Base-by-base conservation (phyloP, 2,329 filamentous ascomycete species). In the Pestalotiopsis fici region DNA sequence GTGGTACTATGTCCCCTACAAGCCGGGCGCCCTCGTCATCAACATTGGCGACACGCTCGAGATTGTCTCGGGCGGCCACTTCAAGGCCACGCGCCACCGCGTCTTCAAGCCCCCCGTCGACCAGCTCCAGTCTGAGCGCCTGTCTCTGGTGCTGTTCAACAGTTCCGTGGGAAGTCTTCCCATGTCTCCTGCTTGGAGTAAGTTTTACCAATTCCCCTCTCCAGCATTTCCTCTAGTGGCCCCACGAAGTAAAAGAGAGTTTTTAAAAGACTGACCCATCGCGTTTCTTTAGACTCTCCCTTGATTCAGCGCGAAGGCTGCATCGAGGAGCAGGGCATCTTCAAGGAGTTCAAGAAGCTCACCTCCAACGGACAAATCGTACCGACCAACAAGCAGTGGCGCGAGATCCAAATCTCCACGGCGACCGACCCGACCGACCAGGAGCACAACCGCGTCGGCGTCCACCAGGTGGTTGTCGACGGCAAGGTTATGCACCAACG, bases 1-100 rank as follows among this genome's bases (percentile, higher is more conserved):
- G 59, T 61, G 59, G 59, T 61, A 61, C 59, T 61, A 61, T 5
- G 59, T 61, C 11, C 59, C 59, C 27, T 61, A 61, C 59, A 61
- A 61, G 59, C 59, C 59, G 15, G 59, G 59, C 31, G 59, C 59
- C 27, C 59, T 61, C 27, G 59, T 61, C 59, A 61, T 61, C 59
- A 61, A 61, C 28, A 61, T 61, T 4, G 59, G 59, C 59, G 59
- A 61, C n/a, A 61, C 59, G 7, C 59, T 61, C 15, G 59, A 61
- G 59, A 61, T 61, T 15, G 59, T 61, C 59, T 61, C 59, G 3
- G 59, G 59, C 27, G 59, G 59, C 7, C 59, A 61, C 31, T 61
- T 61, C 59, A 61, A 61, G 59, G 59, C 59, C 28, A 61, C 59
- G 27, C 59, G 59, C 59, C 59, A 61, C 59, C 59, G 59, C 25